These are phyloP conservation scores for Fraxinus cuspidata DNA, from an alignment of 257 asterid species.

Conservation along the genomic window DNA sequence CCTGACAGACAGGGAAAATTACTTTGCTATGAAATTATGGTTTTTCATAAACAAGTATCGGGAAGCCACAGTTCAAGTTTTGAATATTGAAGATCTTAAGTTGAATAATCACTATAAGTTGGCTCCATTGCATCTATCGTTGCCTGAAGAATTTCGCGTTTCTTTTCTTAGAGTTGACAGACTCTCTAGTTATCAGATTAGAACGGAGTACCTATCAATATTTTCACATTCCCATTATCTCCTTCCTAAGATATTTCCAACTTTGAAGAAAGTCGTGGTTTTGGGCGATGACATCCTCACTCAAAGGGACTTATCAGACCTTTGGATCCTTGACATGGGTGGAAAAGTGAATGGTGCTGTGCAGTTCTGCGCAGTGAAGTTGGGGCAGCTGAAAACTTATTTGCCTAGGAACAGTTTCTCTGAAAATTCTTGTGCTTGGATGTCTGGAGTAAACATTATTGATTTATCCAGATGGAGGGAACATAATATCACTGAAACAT, in stretches of 20 bases:
- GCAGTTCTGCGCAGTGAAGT: constrained; percentile 64
- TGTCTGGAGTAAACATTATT: constrained; percentile 79
- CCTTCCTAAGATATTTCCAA: constrained; percentile 74
- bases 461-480: constrained; percentile 81
- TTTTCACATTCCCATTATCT: constrained; percentile 85
- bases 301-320: constrained; percentile 84
- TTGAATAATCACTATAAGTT: constrained; percentile 46
- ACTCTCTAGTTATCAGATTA: constrained; percentile 46
- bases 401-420: constrained; percentile 44
- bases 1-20: constrained; percentile 84
- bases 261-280: constrained; percentile 74
- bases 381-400: constrained; percentile 61
- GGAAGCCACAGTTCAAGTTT: constrained; percentile 81
- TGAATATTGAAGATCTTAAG: constrained; percentile 76
- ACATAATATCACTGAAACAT: constrained; percentile 59
- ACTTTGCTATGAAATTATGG: constrained; percentile 89
- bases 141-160: constrained; percentile 91
- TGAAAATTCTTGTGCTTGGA: constrained; percentile 84
- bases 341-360: constrained; percentile 87
- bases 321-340: constrained; percentile 89
- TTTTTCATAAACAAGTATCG: constrained; percentile 64
- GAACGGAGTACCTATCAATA: constrained; percentile 73
- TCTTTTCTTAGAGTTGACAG: constrained; percentile 68
- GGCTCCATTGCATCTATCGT: constrained; percentile 54
- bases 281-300: constrained; percentile 88